A percentile compares a stretch with the other conserved stretches of the same genome.
Conservation (phyloP, 1,284 basidiomycete species). For the Melanopsichium pennsylvanicum region DNA sequence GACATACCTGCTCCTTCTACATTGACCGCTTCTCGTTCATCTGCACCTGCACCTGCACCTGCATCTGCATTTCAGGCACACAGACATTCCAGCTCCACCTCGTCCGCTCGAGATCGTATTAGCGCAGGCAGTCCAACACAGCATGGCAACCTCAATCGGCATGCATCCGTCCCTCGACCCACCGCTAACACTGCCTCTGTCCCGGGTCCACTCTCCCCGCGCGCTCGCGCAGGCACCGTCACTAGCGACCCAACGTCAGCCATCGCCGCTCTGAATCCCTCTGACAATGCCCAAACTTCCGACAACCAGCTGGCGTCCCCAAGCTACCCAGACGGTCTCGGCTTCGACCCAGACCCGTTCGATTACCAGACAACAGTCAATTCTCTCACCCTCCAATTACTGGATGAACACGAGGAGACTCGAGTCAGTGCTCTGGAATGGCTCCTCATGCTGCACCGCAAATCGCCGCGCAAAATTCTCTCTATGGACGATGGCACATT, state of each 20-base stretch:
- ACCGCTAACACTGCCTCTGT: not conserved
- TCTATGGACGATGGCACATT: conserved; percentile 97
- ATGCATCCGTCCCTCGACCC: conserved; percentile 16
- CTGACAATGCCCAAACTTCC: conserved; percentile 10
- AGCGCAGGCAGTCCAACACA: conserved; percentile 26
- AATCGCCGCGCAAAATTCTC: conserved; percentile 94
- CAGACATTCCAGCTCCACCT: conserved; percentile 10
- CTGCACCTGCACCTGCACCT: conserved; percentile 66
- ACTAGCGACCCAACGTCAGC: conserved; percentile 12
- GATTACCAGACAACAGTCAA: conserved; percentile 92
- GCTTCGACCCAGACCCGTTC: conserved; percentile 74
- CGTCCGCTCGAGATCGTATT: conserved; percentile 20
- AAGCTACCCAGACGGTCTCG: not conserved
- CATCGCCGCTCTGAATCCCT: conserved; percentile 13
- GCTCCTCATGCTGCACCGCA: conserved; percentile 98
- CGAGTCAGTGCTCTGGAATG: conserved; percentile 94
- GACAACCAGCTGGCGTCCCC: conserved; percentile 19
- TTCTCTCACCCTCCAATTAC: conserved; percentile 87
- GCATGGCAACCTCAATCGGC: conserved; percentile 5
- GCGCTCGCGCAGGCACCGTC: conserved; percentile 16
- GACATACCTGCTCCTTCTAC: conserved; percentile 78
- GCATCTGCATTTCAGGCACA: conserved; percentile 65
- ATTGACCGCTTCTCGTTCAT: conserved; percentile 52
- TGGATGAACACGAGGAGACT: conserved; percentile 96
- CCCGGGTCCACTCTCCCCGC: conserved; percentile 14